Percentiles rank a stretch among this genome's conserved stretches.
These are phyloP conservation scores for Ustilago xerochloae DNA, from an alignment of 1,284 basidiomycete species.

Conservation along the genomic window DNA sequence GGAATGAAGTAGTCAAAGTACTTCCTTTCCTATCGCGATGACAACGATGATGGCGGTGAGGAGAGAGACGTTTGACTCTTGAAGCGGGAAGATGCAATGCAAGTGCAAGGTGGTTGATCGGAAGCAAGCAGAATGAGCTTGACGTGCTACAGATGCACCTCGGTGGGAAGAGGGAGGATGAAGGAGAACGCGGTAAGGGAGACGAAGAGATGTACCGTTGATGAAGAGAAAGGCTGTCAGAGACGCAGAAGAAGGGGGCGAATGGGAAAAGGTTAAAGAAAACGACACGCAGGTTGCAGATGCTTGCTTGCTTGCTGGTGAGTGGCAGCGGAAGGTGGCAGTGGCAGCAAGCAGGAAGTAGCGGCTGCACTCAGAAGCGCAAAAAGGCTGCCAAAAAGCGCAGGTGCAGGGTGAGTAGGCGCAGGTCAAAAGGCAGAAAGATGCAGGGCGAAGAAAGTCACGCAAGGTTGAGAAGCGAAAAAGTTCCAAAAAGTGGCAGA, in stretches of 20 bases:
- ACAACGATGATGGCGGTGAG: slow-evolving; percentile 3
- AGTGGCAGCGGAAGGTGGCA: slow-evolving; percentile 9
- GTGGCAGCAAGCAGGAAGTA: slow-evolving; percentile 1
- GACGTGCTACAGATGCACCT: slow-evolving; percentile 21
- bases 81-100: slow-evolving; percentile 4
- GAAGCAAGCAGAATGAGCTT: slow-evolving; percentile 9
- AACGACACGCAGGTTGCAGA: slow-evolving; percentile 48
- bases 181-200: slow-evolving; percentile 1
- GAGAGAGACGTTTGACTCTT: not conserved
- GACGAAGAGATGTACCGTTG: slow-evolving; percentile 10
- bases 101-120: not conserved
- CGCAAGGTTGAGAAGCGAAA: slow-evolving; percentile 1
- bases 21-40: slow-evolving; percentile 22
- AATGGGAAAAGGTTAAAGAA: slow-evolving; percentile 4
- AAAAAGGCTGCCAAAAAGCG: slow-evolving; percentile 11
- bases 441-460: slow-evolving; percentile 30
- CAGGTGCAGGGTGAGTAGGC: slow-evolving; percentile 10
- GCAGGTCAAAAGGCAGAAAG: slow-evolving; percentile 7
- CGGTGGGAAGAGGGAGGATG: not conserved
- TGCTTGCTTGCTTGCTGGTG: slow-evolving; percentile 22
- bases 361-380: slow-evolving; percentile 6
- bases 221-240: slow-evolving; percentile 1
- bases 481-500: not conserved
- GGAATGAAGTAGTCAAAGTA: too few species aligned
- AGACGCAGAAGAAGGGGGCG: not conserved